These are phyloP conservation scores for Suillus luteus DNA, from an alignment of 768 basidiomycete species.

Conservation along the genomic window DNA sequence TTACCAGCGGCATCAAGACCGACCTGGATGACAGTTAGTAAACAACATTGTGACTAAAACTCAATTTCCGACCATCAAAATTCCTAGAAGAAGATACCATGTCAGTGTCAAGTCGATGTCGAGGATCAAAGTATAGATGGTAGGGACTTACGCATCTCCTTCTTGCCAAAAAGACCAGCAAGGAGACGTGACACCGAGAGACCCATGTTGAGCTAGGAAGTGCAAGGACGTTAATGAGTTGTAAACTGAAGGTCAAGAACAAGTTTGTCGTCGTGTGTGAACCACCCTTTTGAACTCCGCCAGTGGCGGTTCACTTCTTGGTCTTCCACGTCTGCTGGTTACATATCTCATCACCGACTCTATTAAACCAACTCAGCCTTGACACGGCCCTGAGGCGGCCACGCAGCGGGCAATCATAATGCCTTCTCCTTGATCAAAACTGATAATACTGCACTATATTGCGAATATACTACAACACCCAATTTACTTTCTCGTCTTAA, in stretches of 20 bases:
- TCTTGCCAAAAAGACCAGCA: conserved; percentile 91
- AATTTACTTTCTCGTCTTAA: background rate
- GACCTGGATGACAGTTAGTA: conserved; percentile 53
- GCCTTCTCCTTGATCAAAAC: background rate
- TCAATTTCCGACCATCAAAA: conserved; percentile 76
- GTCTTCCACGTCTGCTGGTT: conserved; percentile 1
- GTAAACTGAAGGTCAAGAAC: conserved; percentile 32
- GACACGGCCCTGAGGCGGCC: background rate
- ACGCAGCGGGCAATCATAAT: background rate
- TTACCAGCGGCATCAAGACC: conserved; percentile 99
- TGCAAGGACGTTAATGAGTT: conserved; percentile 34
- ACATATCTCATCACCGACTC: background rate
- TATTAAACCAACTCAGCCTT: background rate
- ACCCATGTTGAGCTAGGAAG: conserved; percentile 63
- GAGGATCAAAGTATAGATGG: conserved; percentile 11
- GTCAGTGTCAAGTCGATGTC: conserved; percentile 32
- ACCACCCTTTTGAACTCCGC: conserved; percentile 37
- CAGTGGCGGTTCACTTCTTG: conserved; percentile 21
- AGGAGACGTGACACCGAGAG: conserved; percentile 75
- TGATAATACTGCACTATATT: background rate
- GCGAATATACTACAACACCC: background rate
- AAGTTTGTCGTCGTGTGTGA: conserved; percentile 38
- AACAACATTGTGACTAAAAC: conserved; percentile 20
- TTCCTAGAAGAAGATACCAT: conserved; percentile 59
- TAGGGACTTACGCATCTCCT: conserved; percentile 92